Evolutionary conservation across 257 asterid species (phyloP).

Genomic region (Scutellaria minor): DNA sequence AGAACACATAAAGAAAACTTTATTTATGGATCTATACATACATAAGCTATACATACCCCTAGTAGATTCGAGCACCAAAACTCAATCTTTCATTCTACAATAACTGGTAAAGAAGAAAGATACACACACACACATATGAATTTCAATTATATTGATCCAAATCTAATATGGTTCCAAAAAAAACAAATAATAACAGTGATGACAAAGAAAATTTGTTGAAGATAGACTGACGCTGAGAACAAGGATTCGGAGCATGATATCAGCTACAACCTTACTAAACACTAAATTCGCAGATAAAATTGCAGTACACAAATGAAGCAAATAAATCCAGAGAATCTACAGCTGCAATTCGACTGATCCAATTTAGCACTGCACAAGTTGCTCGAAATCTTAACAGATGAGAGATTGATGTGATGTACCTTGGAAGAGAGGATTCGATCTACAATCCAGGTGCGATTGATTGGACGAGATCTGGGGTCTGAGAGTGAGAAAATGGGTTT

Average conservation of each 20-base stretch:
- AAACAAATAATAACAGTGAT: not conserved
- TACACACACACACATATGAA: not conserved
- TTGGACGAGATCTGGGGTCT: constrained; percentile 41
- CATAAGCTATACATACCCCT: constrained; percentile 21
- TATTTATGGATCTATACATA: constrained; percentile 10
- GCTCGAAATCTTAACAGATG: constrained; percentile 26
- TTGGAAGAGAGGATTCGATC: constrained; percentile 30
- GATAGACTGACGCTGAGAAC: constrained; percentile 17
- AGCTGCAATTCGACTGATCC: constrained; percentile 36
- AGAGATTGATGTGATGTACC: constrained; percentile 32
- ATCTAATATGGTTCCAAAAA: constrained; percentile 20
- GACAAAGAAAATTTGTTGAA: not conserved
- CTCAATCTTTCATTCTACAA: constrained; percentile 16
- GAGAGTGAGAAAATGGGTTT: constrained; percentile 13
- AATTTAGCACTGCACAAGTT: constrained; percentile 12
- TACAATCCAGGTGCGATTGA: constrained; percentile 29
- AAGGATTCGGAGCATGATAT: not conserved
- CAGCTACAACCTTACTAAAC: constrained; percentile 27
- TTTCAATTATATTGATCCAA: constrained; percentile 28
- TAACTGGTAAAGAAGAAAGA: not conserved
- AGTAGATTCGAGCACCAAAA: constrained; percentile 32
- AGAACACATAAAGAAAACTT: not conserved
- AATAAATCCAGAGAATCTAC: constrained; percentile 38
- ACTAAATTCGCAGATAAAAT: constrained; percentile 6
- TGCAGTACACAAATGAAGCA: constrained; percentile 23